Percentiles rank a stretch among this genome's conserved stretches.
These are phyloP conservation scores for Syzygium oleosum DNA, from an alignment of 345 rosid genomes.

Conservation along the genomic window DNA sequence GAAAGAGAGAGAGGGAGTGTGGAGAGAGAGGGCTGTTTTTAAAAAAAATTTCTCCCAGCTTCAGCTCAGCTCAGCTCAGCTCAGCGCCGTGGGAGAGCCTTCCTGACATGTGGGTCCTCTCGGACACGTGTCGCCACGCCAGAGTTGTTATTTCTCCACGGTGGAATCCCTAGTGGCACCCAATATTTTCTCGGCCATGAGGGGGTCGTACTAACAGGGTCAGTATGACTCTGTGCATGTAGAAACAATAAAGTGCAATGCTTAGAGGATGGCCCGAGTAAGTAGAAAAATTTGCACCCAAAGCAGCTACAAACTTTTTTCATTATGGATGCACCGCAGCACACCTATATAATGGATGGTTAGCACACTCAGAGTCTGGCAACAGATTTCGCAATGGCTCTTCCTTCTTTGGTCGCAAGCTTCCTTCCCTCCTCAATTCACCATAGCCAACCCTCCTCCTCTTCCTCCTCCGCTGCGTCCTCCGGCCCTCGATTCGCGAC, in stretches of 20 bases:
- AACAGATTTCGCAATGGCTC: neutral
- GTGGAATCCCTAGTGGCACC: too few species aligned
- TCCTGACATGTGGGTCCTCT: too few species aligned
- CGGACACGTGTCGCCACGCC: too few species aligned
- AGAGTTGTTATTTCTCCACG: too few species aligned
- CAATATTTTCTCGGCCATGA: too few species aligned
- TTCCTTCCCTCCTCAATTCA: neutral
- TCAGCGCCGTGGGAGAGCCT: too few species aligned
- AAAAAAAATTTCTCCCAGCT: too few species aligned
- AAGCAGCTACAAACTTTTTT: neutral
- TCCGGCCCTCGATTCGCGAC: too few species aligned
- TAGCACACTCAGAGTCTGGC: neutral
- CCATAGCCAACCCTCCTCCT: neutral
- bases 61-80: too few species aligned
- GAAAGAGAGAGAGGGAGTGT: too few species aligned
- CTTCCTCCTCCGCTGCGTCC: neutral
- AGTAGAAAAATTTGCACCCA: neutral
- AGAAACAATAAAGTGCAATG: neutral
- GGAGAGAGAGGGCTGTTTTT: too few species aligned
- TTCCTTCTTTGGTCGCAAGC: neutral
- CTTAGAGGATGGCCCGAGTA: neutral
- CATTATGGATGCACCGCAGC: neutral
- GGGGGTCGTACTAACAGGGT: too few species aligned
- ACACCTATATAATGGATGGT: neutral
- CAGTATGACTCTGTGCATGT: neutral